Evolutionary conservation across 2,329 filamentous ascomycete species (phyloP).

Genomic region (Chaetomium sp.): DNA sequence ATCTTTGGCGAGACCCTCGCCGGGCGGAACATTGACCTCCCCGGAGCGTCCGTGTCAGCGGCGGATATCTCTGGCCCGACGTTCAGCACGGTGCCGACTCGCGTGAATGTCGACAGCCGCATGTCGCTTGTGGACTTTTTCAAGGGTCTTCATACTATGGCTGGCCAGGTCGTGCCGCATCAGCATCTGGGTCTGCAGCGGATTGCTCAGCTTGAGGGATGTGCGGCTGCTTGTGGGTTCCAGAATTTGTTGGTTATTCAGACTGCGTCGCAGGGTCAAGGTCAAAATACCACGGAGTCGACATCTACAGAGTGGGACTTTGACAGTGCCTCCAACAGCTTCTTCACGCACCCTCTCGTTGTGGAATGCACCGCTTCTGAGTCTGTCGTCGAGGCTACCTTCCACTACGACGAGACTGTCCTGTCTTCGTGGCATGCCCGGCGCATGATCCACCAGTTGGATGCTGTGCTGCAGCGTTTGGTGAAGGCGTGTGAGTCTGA

Average conservation of each 20-base stretch:
- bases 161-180: constrained; percentile 14
- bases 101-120: constrained; percentile 10
- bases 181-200: constrained; percentile 23
- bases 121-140: constrained; percentile 13
- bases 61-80: constrained; percentile 24
- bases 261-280: not conserved
- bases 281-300: not conserved
- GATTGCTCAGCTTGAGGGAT: constrained; percentile 21
- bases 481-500: not conserved
- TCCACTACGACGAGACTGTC: constrained; percentile 20
- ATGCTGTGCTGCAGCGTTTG: constrained; percentile 16
- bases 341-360: constrained; percentile 24
- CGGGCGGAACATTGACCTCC: constrained; percentile 23
- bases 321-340: constrained; percentile 17
- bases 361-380: constrained; percentile 19
- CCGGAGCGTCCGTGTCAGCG: constrained; percentile 8
- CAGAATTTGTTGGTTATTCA: constrained; percentile 22
- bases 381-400: constrained; percentile 12
- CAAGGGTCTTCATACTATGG: constrained; percentile 14
- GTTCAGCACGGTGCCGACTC: constrained; percentile 21
- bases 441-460: constrained; percentile 18
- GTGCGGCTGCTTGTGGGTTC: constrained; percentile 19
- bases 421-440: constrained; percentile 20
- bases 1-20: constrained; percentile 31
- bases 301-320: constrained; percentile 18